These are phyloP conservation scores for Mucor sp. DNA, from an alignment of 371 early-diverging fungal species.

Conservation along the genomic window DNA sequence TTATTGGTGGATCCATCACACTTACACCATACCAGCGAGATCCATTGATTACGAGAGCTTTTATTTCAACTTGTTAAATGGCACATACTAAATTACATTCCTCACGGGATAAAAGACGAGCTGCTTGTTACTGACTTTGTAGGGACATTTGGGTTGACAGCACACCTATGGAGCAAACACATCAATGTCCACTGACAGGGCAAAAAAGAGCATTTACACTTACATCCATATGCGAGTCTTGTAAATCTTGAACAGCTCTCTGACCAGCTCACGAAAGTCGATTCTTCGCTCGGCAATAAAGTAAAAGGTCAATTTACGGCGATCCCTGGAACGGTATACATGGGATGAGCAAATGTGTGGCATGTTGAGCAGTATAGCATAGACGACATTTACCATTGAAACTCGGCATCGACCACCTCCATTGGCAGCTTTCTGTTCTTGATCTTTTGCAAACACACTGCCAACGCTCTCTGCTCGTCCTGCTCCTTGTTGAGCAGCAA, in stretches of 20 bases:
- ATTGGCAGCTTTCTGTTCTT: conserved; percentile 86
- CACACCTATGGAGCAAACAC: conserved; percentile 1
- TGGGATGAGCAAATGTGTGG: background rate
- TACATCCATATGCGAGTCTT: conserved; percentile 99
- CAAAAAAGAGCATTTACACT: background rate
- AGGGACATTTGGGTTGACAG: conserved; percentile 1
- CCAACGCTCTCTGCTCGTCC: conserved; percentile 89
- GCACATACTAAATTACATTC: background rate
- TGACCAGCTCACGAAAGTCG: conserved; percentile 97
- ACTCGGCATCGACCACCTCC: conserved; percentile 97
- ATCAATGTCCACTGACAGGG: background rate
- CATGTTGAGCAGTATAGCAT: background rate
- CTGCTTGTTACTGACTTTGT: background rate
- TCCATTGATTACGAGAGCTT: background rate
- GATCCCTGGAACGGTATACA: conserved; percentile 53
- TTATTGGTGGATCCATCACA: no score
- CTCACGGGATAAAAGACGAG: background rate
- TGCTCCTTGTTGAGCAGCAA: conserved; percentile 74
- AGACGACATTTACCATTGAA: conserved; percentile 72
- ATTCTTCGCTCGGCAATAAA: conserved; percentile 91
- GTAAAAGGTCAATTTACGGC: conserved; percentile 92
- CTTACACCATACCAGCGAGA: no score
- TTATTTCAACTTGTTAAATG: background rate
- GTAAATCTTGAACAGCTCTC: conserved; percentile 96
- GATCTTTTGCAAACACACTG: conserved; percentile 88